These are phyloP conservation scores for Epicoccum sorghinum DNA, from an alignment of 2,329 filamentous ascomycete genomes.

Conservation along the genomic window DNA sequence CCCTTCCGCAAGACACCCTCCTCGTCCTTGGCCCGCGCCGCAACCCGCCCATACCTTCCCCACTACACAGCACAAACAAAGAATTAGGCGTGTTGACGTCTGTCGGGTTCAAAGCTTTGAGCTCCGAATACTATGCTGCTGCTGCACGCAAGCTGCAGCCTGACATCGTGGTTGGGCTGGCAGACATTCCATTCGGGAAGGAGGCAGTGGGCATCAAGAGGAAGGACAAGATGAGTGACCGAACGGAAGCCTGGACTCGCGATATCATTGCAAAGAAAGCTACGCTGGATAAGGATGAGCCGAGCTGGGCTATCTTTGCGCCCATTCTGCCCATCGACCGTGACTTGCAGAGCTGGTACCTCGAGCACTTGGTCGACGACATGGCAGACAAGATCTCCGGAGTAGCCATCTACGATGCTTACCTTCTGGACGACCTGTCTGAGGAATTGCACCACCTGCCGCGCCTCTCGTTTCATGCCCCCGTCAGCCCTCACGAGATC, in stretches of 20 bases:
- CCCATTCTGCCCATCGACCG: constrained; percentile 76
- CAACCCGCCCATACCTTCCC: constrained; percentile 74
- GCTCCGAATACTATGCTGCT: constrained; percentile 71
- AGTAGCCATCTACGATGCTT: constrained; percentile 79
- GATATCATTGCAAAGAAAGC: constrained; percentile 63
- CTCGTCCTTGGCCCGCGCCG: constrained; percentile 80
- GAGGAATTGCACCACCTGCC: constrained; percentile 67
- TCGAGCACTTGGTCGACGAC: constrained; percentile 73
- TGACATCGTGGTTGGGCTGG: constrained; percentile 79
- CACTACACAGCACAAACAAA: constrained; percentile 70
- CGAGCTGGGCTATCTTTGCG: constrained; percentile 57
- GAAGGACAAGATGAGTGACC: constrained; percentile 80
- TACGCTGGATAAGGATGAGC: constrained; percentile 36
- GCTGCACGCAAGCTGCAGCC: constrained; percentile 70
- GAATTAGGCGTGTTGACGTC: constrained; percentile 82
- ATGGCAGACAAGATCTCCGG: constrained; percentile 60
- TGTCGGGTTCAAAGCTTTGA: constrained; percentile 78
- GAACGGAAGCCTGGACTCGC: constrained; percentile 82
- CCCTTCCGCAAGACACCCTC: constrained; percentile 68
- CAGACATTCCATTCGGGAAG: constrained; percentile 70
- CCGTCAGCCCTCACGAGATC: constrained; percentile 74
- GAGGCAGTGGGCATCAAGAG: constrained; percentile 70
- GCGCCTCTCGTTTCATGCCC: constrained; percentile 74
- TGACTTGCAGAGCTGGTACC: constrained; percentile 78
- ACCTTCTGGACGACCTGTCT: constrained; percentile 71